These are phyloP conservation scores for Cystoderma amianthinum DNA, from an alignment of 768 basidiomycete genomes.

Conservation along the genomic window DNA sequence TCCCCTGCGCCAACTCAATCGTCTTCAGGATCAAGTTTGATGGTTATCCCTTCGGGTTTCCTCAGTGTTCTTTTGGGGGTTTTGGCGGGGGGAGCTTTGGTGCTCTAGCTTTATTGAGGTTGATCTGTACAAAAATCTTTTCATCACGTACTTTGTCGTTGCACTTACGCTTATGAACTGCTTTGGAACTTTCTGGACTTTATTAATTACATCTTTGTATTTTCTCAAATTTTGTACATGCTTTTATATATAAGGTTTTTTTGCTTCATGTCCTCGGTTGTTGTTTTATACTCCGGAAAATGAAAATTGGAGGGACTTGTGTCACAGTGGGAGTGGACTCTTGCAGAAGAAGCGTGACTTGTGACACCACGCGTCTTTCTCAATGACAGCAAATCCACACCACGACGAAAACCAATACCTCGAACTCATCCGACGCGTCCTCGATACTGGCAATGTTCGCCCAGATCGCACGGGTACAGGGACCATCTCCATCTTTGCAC, in stretches of 20 bases:
- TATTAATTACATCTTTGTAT: too few species aligned
- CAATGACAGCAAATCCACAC: slow-evolving; percentile 1
- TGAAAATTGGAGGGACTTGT: not conserved
- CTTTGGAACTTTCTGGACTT: too few species aligned
- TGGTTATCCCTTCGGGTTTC: too few species aligned
- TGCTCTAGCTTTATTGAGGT: too few species aligned
- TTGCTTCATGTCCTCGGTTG: not conserved
- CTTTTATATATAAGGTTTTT: not conserved
- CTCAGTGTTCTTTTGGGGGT: too few species aligned
- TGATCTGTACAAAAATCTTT: too few species aligned
- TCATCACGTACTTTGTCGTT: too few species aligned
- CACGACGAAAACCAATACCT: slow-evolving; percentile 94
- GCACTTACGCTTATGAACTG: too few species aligned
- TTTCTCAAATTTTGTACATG: too few species aligned
- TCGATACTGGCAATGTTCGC: slow-evolving; percentile 69
- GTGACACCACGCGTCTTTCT: not conserved
- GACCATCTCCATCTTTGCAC: slow-evolving; percentile 88
- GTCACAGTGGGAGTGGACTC: not conserved
- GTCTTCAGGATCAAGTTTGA: too few species aligned
- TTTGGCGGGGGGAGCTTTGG: too few species aligned
- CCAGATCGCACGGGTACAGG: slow-evolving; percentile 95
- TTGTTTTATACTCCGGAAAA: not conserved
- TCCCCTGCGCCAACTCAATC: too few species aligned
- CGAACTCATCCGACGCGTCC: slow-evolving; percentile 67
- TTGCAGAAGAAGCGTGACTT: not conserved